Conservation (phyloP, 2,329 filamentous ascomycete species). For the Lomentospora prolificans region DNA sequence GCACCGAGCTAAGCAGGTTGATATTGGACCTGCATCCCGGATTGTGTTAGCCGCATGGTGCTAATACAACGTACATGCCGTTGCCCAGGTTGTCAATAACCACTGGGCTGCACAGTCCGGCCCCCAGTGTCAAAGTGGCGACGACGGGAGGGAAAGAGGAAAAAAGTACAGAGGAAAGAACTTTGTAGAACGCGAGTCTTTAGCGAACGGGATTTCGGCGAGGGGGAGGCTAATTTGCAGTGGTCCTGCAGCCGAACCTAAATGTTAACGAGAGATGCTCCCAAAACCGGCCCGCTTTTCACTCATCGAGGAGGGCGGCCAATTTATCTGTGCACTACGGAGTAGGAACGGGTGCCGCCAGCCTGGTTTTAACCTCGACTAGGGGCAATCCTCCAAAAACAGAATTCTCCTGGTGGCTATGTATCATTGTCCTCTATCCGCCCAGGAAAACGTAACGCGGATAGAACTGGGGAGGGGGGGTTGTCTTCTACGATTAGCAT, state of each 20-base stretch:
- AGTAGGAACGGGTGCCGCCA: not conserved
- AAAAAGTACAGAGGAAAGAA: not conserved
- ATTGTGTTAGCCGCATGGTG: not conserved
- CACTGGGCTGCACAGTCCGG: not conserved
- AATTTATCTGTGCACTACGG: not conserved
- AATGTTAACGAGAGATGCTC: too few relatives aligned
- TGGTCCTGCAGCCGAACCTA: not conserved
- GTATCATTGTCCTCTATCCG: too few relatives aligned
- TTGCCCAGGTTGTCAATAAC: not conserved
- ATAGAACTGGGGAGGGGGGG: too few relatives aligned
- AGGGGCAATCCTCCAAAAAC: too few relatives aligned
- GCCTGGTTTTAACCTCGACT: not conserved
- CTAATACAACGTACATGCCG: not conserved
- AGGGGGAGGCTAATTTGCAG: not conserved
- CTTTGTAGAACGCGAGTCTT: not conserved
- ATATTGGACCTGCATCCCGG: not conserved
- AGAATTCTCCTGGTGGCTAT: too few relatives aligned
- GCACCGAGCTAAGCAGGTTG: not conserved
- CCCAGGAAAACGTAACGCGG: too few relatives aligned
- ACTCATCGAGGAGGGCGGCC: not conserved
- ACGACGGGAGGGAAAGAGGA: not conserved
- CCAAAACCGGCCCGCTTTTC: too few relatives aligned
- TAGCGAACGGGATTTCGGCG: not conserved
- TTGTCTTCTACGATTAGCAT: too few relatives aligned
- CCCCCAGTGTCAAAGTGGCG: not conserved